Base-by-base conservation (phyloP, 2,329 filamentous ascomycete species). In the Clonostachys rhizophaga region DNA sequence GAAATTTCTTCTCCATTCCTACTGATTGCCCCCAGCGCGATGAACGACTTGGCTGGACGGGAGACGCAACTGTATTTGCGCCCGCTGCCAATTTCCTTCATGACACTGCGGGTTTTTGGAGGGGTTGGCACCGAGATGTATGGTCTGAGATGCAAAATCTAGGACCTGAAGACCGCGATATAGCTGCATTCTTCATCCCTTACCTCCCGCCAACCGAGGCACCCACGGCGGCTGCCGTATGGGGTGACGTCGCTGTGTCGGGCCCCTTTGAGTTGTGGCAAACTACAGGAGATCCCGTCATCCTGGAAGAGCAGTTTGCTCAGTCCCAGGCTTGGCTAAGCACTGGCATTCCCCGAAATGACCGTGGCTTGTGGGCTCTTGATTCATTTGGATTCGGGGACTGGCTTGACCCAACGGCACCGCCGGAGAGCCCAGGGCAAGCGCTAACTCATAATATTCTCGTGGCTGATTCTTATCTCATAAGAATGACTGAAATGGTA, bases 1-100 rank as follows among this genome's bases (percentile, higher is more conserved):
- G 78, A 1, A 84, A 83, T 52, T 83, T 84, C 52, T 52, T 83
- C 4, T 71, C 69, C 0, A 59, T 83, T 1, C 78, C 78, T 0
- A 83, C 78, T 0, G 80, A 84, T 53, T 81, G 76, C 51, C 77
- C 77, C 0, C 75, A 80, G 50, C 65, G 76, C 2, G 76, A 81
- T 46, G 76, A 81, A 58, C 66, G 76, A 0, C 58, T 80, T 6
- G 72, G 74, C 17, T 78, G 78, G 79, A 76, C 71, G 1, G 72
- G 79, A 14, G 72, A 79, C 51, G 62, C 68, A 8, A 72, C 72
- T 36, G 67, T 70, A 2, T 82, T 82, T 49, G 62, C 66, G 1
- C 71, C 74, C 0, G 73, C 76, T 0, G 70, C 75, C 0, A 75
- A 69, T 44, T 82, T 74, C 50, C 62, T 84, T 0, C 83, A 75